Base-by-base conservation (phyloP, 805 yeast species). In the Wickerhamiella occidentalis region DNA sequence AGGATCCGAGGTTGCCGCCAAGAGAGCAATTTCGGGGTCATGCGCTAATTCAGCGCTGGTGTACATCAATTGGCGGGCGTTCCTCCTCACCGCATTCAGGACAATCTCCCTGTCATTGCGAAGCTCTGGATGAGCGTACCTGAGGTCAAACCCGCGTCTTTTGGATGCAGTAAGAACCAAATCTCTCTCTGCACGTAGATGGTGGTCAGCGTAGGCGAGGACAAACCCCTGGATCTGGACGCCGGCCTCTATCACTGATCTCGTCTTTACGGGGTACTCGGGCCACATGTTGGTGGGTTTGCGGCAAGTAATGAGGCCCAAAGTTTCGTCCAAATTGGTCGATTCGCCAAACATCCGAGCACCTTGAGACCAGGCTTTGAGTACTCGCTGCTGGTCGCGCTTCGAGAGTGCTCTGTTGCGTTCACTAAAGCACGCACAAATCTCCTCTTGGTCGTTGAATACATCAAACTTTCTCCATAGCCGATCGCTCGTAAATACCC, bases 71-170 rank as follows among this genome's bases (percentile, higher is more conserved):
- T 42, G 35, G 19, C 35, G 26, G 8, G 25, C 23, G 25, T 42
- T 42, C 21, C 36, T 15, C 3, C 15, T 6, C 37, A 44, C 38
- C 8, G 40, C 47, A 8, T 21, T 35, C 30, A 19, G 8, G 3
- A 44, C 47, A 23, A 44, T 25, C 21, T 44, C 47, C 17, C 40
- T n/a, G 18, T 44, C 47, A 13, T n/a, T 33, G 17, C 46, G 46
- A 30, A 42, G 37, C 5, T 12, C 38, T 12, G 36, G 37, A 19
- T 21, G 18, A 6, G 30, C 30, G 28, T 42, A 30, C 18, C 37
- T 3, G 26, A 42, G 37, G 12, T 29, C 46, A 21, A 28, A 29
- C 11, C 26, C 37, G 11, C 26, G 37, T 8, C 11, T 18, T n/a
- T 18, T 19, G 11, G 37, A n/a, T 6, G 46, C 46, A 2, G 28